phyloP scores from a whole-genome alignment of 495 filamentous ascomycete species.

The Aspergillus conjunctus region DNA sequence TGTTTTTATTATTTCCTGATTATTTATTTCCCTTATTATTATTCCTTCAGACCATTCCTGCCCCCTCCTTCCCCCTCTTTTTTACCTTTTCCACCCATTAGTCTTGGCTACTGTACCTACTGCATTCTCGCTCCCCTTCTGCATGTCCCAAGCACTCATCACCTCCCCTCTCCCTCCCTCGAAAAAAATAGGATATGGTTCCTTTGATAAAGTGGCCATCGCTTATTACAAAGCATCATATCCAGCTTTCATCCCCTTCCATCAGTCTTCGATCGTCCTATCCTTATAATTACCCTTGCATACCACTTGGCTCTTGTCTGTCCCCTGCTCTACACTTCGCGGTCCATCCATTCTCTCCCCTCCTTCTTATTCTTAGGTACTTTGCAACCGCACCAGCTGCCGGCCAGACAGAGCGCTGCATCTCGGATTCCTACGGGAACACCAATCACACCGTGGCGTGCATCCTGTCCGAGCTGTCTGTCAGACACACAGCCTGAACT shows the following conservation, averaged over 20 bases:
- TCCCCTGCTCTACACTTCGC: not conserved
- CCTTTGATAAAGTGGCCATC: not conserved
- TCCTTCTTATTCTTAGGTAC: slow-evolving; percentile 4
- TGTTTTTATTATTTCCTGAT: slow-evolving; percentile 13
- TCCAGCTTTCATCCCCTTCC: slow-evolving; percentile 1
- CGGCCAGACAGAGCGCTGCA: slow-evolving; percentile 15
- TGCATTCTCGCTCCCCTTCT: slow-evolving; percentile 3
- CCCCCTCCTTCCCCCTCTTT: slow-evolving; percentile 22
- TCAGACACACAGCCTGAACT: slow-evolving; percentile 20
- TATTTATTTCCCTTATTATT: slow-evolving; percentile 17
- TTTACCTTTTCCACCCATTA: slow-evolving; percentile 18
- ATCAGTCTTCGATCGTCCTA: not conserved
- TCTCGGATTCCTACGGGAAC: slow-evolving; percentile 26
- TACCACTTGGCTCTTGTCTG: not conserved
- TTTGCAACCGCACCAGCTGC: not conserved
- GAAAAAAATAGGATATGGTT: not conserved
- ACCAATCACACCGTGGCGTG: slow-evolving; percentile 26
- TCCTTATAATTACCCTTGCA: not conserved
- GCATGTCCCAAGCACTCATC: slow-evolving; percentile 7
- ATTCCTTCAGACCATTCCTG: slow-evolving; percentile 19
- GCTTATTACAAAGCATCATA: not conserved
- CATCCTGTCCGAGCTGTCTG: slow-evolving; percentile 23
- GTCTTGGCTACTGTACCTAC: slow-evolving; percentile 6
- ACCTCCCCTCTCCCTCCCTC: not conserved
- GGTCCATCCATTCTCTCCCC: not conserved